Conservation (phyloP, 116 monocot species). For the Zostera marina region DNA sequence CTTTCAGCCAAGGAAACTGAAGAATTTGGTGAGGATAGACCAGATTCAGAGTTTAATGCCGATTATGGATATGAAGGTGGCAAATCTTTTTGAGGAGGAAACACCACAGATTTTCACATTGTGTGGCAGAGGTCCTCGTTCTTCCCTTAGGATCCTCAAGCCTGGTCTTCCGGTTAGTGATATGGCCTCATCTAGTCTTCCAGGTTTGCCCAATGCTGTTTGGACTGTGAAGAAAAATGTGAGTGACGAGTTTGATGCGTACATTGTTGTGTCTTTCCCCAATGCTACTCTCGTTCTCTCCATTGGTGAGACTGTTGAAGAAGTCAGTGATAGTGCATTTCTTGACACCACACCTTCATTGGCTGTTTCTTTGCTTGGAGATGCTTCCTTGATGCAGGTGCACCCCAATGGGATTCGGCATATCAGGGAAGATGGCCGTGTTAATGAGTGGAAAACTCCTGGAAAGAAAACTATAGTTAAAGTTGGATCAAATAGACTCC, state of each 20-base stretch:
- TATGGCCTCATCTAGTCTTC: slow-evolving; percentile 82
- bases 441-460: slow-evolving; percentile 97
- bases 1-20: slow-evolving; percentile 76
- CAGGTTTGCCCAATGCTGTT: slow-evolving; percentile 73
- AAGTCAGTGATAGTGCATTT: slow-evolving; percentile 91
- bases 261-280: slow-evolving; percentile 86
- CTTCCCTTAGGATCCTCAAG: slow-evolving; percentile 60
- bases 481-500: slow-evolving; percentile 86
- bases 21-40: slow-evolving; percentile 70
- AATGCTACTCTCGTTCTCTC: slow-evolving; percentile 95
- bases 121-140: slow-evolving; percentile 81
- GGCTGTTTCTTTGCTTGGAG: slow-evolving; percentile 75
- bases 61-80: slow-evolving; percentile 86
- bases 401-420: slow-evolving; percentile 94
- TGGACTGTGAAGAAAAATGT: slow-evolving; percentile 97
- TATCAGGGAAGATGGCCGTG: slow-evolving; percentile 90
- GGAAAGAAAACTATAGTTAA: slow-evolving; percentile 97
- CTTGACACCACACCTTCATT: slow-evolving; percentile 85
- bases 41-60: slow-evolving; percentile 85
- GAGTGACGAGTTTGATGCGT: slow-evolving; percentile 91
- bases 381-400: slow-evolving; percentile 96
- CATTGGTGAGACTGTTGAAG: slow-evolving; percentile 95
- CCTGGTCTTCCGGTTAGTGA: slow-evolving; percentile 84
- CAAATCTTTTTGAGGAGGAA: slow-evolving; percentile 91
- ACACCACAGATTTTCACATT: slow-evolving; percentile 80